Conservation (phyloP, 768 basidiomycete genomes). For the Xanthoconium purpureum region DNA sequence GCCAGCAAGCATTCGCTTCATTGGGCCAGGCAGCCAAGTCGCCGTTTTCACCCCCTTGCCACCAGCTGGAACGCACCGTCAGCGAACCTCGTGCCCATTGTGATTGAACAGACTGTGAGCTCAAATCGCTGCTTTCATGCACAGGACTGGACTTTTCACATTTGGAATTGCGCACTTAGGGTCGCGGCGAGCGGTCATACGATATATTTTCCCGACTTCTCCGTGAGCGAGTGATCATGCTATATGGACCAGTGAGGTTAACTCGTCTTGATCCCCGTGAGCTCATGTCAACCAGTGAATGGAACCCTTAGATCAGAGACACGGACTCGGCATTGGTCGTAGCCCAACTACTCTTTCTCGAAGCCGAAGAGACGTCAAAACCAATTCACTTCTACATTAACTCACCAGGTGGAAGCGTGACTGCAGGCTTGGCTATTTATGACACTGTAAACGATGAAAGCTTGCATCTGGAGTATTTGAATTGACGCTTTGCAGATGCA, state of each 20-base stretch:
- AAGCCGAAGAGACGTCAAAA: slow-evolving; percentile 91
- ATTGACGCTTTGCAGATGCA: slow-evolving; percentile 55
- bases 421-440: slow-evolving; percentile 94
- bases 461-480: slow-evolving; percentile 6
- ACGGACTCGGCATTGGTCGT: slow-evolving; percentile 85
- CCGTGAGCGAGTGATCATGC: slow-evolving; percentile 92
- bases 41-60: slow-evolving; percentile 55
- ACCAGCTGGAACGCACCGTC: slow-evolving; percentile 45
- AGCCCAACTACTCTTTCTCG: slow-evolving; percentile 90
- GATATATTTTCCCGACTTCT: slow-evolving; percentile 95
- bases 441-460: slow-evolving; percentile 68
- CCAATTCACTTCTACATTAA: slow-evolving; percentile 98
- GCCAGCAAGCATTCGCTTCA: slow-evolving; percentile 16
- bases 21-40: slow-evolving; percentile 23
- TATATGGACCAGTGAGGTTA: slow-evolving; percentile 79
- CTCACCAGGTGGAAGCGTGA: slow-evolving; percentile 94
- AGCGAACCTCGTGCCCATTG: slow-evolving; percentile 80
- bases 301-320: slow-evolving; percentile 70
- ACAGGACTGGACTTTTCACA: slow-evolving; percentile 13
- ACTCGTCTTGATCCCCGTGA: slow-evolving; percentile 6
- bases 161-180: slow-evolving; percentile 39
- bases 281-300: slow-evolving; percentile 12
- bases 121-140: slow-evolving; percentile 3
- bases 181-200: slow-evolving; percentile 85
- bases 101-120: slow-evolving; percentile 86